Conservation (phyloP, 1,139 yeast genomes). For the Pichia kudriavzevii region DNA sequence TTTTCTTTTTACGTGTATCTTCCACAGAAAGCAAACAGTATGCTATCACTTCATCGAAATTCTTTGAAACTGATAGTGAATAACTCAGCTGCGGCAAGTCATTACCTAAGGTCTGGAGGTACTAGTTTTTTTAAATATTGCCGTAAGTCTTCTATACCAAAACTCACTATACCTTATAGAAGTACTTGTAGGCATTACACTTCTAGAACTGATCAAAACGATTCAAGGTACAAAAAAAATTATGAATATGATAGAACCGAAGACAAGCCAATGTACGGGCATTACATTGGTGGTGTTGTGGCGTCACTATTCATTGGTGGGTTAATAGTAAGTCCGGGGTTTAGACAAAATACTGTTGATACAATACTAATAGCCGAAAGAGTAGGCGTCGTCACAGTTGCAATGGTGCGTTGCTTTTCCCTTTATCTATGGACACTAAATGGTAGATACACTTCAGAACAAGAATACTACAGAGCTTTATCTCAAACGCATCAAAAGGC, state of each 20-base stretch:
- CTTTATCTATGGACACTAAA: slow-evolving; percentile 55
- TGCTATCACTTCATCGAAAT: no score
- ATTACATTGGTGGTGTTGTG: slow-evolving; percentile 18
- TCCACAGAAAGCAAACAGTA: no score
- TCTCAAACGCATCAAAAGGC: slow-evolving; percentile 62
- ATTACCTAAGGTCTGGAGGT: no score
- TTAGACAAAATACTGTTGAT: slow-evolving; percentile 21
- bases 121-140: no score
- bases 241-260: background rate
- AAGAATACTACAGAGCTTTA: slow-evolving; percentile 49
- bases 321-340: slow-evolving; percentile 16
- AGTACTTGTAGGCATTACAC: background rate
- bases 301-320: slow-evolving; percentile 17
- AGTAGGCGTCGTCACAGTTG: slow-evolving; percentile 55
- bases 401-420: slow-evolving; percentile 55
- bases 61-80: no score
- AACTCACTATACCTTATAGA: no score
- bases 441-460: slow-evolving; percentile 35
- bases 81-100: no score
- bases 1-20: no score
- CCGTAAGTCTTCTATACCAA: background rate
- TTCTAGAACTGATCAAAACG: no score
- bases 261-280: slow-evolving; percentile 10
- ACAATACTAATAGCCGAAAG: slow-evolving; percentile 40
- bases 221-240: background rate